phyloP scores from a whole-genome alignment of 306 rosid genomes.

The Dalbergia oliveri region DNA sequence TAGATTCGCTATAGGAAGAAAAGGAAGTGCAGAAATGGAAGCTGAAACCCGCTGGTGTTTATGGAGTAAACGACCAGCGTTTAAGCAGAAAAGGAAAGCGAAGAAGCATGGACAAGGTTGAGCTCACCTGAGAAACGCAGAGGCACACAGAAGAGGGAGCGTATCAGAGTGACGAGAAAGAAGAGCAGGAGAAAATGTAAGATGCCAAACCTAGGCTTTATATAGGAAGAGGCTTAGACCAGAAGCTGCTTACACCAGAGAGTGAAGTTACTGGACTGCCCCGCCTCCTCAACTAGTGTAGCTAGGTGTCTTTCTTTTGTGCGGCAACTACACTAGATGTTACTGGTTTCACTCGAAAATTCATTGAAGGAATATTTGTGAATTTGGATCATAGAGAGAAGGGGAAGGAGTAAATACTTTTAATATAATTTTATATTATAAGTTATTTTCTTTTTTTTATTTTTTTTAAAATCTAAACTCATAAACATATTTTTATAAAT shows the following conservation, averaged over 20 bases:
- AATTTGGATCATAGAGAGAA: too few species aligned
- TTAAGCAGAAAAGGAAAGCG: background rate
- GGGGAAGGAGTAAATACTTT: too few species aligned
- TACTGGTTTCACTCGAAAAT: too few species aligned
- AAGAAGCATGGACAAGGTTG: conserved; percentile 25
- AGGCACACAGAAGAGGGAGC: too few species aligned
- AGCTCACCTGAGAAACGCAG: conserved; percentile 52
- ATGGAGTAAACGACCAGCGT: background rate
- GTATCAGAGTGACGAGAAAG: conserved; percentile 34
- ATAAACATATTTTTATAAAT: too few species aligned
- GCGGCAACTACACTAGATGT: too few species aligned
- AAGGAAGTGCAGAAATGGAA: background rate
- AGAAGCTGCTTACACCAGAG: conserved; percentile 13
- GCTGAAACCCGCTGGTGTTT: background rate
- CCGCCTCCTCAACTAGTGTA: background rate
- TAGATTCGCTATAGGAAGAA: background rate
- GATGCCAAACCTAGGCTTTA: conserved; percentile 40
- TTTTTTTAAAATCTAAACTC: too few species aligned
- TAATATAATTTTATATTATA: too few species aligned
- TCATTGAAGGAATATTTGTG: too few species aligned
- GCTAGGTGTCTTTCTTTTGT: too few species aligned
- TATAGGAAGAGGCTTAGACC: conserved; percentile 4
- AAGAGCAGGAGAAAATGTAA: background rate
- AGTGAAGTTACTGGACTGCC: conserved; percentile 45
- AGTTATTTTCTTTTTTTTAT: too few species aligned